phyloP scores from a whole-genome alignment of 768 basidiomycete genomes.

The Pleurotus platypus region DNA sequence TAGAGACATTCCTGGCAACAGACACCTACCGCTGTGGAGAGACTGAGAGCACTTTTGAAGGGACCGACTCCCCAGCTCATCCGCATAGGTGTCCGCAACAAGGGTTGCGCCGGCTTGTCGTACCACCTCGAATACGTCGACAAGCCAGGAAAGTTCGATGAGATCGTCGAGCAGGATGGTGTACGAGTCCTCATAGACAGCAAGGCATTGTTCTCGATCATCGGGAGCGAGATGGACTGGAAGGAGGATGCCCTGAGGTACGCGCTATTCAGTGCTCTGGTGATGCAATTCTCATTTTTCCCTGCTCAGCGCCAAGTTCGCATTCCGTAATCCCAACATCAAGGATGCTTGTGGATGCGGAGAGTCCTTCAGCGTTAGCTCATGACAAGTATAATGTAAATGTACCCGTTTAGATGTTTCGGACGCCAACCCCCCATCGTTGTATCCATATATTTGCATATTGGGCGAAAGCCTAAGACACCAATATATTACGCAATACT shows the following conservation, averaged over 20 bases:
- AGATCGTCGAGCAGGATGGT: slow-evolving; percentile 94
- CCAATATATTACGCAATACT: too few relatives aligned
- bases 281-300: neutral
- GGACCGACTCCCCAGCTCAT: slow-evolving; percentile 89
- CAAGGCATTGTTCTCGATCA: slow-evolving; percentile 96
- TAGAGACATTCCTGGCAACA: slow-evolving; percentile 24
- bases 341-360: slow-evolving; percentile 94
- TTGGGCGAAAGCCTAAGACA: neutral
- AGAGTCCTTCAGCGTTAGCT: slow-evolving; percentile 77
- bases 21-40: slow-evolving; percentile 77
- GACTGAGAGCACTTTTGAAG: slow-evolving; percentile 69
- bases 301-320: slow-evolving; percentile 64
- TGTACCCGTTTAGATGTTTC: neutral
- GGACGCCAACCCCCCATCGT: neutral
- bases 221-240: slow-evolving; percentile 99
- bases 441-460: neutral
- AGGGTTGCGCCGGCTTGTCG: slow-evolving; percentile 87
- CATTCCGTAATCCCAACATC: slow-evolving; percentile 89
- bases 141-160: slow-evolving; percentile 86
- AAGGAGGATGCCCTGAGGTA: slow-evolving; percentile 87
- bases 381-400: slow-evolving; percentile 22
- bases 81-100: slow-evolving; percentile 93
- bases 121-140: slow-evolving; percentile 97
- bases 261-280: slow-evolving; percentile 18
- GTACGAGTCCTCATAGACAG: slow-evolving; percentile 92